These are phyloP conservation scores for Zygosaccharomyces pseudorouxii DNA, from an alignment of 805 yeast genomes.

Conservation along the genomic window DNA sequence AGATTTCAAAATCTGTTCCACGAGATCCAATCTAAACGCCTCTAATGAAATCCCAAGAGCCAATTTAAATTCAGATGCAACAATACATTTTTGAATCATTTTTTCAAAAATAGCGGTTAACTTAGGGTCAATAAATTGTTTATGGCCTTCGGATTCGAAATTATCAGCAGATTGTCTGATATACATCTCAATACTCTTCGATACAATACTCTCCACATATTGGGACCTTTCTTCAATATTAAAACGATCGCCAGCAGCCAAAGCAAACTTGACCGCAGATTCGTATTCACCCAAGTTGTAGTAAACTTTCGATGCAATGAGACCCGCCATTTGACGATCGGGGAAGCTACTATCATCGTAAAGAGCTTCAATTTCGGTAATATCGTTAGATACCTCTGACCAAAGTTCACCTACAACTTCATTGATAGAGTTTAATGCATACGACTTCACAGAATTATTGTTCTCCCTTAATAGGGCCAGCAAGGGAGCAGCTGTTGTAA, in stretches of 20 bases:
- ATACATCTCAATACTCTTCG: conserved; percentile 85
- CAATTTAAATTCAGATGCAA: conserved; percentile 63
- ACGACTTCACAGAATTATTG: conserved; percentile 69
- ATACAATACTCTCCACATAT: conserved; percentile 87
- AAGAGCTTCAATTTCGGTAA: conserved; percentile 83
- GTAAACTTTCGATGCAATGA: conserved; percentile 83
- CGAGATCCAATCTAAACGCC: conserved; percentile 78
- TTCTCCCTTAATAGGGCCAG: conserved; percentile 83
- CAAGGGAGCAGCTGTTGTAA: conserved; percentile 85
- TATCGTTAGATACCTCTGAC: conserved; percentile 94
- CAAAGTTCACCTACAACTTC: conserved; percentile 83
- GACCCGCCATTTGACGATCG: conserved; percentile 79
- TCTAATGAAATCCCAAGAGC: conserved; percentile 91
- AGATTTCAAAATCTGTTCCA: conserved; percentile 50
- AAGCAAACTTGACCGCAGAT: conserved; percentile 81
- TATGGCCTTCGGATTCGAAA: conserved; percentile 36
- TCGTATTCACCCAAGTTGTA: conserved; percentile 93
- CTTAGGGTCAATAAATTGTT: conserved; percentile 49
- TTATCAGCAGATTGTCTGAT: conserved; percentile 55
- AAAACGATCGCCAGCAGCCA: conserved; percentile 77
- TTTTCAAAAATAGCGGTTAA: conserved; percentile 70
- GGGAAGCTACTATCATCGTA: conserved; percentile 80
- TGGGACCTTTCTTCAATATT: conserved; percentile 69
- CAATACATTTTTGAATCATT: conserved; percentile 79
- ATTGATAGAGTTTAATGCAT: conserved; percentile 80